Conservation (phyloP, 306 rosid genomes). For the Ammopiptanthus mongolicus region DNA sequence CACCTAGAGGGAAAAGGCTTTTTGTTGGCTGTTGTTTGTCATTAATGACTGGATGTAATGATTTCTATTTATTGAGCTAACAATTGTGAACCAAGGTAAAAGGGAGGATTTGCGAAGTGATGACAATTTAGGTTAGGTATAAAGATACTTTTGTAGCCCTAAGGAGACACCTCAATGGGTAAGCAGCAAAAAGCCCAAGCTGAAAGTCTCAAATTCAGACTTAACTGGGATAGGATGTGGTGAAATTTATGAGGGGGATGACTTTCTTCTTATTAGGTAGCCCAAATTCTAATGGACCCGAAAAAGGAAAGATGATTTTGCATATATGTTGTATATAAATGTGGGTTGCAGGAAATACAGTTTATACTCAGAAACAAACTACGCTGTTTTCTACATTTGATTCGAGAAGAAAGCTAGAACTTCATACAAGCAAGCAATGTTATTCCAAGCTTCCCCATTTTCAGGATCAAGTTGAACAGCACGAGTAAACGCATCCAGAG, state of each 20-base stretch:
- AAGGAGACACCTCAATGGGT: neutral
- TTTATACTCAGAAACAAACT: neutral
- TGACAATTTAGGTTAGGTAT: neutral
- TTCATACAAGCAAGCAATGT: slow-evolving; percentile 92
- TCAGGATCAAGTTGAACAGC: slow-evolving; percentile 98
- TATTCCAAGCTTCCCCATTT: slow-evolving; percentile 99
- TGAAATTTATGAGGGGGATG: neutral
- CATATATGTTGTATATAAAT: neutral
- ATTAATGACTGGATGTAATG: neutral
- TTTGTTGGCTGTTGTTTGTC: neutral
- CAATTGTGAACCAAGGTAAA: slow-evolving; percentile 1
- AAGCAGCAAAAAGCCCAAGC: neutral
- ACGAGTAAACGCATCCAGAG: slow-evolving; percentile 91
- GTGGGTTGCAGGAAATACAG: neutral
- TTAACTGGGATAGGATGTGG: neutral
- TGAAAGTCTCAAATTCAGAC: neutral
- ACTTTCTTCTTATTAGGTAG: neutral
- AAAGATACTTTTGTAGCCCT: neutral
- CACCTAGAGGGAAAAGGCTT: neutral
- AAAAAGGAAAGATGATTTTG: neutral
- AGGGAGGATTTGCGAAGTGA: neutral
- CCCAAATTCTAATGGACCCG: neutral
- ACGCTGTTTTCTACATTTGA: neutral
- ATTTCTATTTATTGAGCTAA: neutral
- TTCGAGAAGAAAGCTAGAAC: slow-evolving; percentile 19